A percentile compares a stretch with the other conserved stretches of the same genome.
These are phyloP conservation scores for Camelina laxa DNA, from an alignment of 345 rosid genomes.

Conservation along the genomic window DNA sequence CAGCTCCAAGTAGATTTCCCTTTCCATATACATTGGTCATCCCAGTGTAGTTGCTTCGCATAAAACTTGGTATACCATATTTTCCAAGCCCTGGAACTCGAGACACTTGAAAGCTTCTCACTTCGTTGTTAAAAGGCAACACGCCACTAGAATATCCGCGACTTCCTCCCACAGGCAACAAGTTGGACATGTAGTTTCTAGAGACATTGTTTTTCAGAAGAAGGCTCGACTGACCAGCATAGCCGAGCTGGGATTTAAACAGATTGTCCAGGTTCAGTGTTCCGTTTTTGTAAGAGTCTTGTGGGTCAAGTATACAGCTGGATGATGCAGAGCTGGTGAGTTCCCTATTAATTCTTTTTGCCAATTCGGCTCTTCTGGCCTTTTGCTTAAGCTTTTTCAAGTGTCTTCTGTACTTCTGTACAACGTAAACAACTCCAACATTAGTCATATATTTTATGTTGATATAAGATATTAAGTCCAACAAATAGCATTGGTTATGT, in stretches of 20 bases:
- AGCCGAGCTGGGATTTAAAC: not conserved
- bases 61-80: conserved; percentile 23
- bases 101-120: not conserved
- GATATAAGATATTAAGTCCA: conserved; percentile 3
- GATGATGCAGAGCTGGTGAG: conserved; percentile 39
- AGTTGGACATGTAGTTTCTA: not conserved
- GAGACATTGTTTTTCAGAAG: not conserved
- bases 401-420: conserved; percentile 62
- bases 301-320: conserved; percentile 9
- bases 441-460: conserved; percentile 7
- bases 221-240: conserved; percentile 18
- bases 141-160: not conserved
- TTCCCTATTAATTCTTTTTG: not conserved
- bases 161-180: not conserved
- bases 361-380: not conserved
- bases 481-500: not conserved
- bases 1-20: not conserved
- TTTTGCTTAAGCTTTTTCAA: conserved; percentile 44
- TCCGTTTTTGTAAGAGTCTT: not conserved
- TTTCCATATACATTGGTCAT: not conserved
- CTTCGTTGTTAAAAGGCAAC: not conserved
- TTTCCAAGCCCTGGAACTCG: conserved; percentile 11
- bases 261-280: not conserved
- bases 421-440: conserved; percentile 12
- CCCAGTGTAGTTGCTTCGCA: not conserved